phyloP scores from a whole-genome alignment of 2,329 filamentous ascomycete species.

The Trichoderma koningii region DNA sequence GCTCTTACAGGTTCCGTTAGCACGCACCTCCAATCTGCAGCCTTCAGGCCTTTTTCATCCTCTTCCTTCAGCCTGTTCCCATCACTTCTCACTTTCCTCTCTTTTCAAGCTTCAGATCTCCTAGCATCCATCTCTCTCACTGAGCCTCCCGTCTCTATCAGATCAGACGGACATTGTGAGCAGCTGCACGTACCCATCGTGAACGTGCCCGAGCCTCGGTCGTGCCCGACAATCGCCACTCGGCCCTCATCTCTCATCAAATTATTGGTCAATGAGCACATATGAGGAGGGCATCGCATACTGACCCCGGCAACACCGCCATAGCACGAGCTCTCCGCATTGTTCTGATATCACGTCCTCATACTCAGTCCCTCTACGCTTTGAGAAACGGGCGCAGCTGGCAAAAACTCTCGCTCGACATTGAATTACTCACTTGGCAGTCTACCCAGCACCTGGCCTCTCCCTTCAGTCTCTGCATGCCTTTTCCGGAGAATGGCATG shows the following conservation, averaged over 20 bases:
- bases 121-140: no score
- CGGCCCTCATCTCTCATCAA: neutral
- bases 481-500: slow-evolving; percentile 31
- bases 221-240: neutral
- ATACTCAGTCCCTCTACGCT: neutral
- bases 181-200: slow-evolving; percentile 14
- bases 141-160: neutral
- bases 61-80: neutral
- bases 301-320: neutral
- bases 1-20: neutral
- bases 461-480: no score
- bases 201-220: neutral
- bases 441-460: no score
- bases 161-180: slow-evolving; percentile 1
- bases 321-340: neutral
- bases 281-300: neutral
- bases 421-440: neutral
- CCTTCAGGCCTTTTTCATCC: neutral
- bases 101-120: neutral
- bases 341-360: neutral
- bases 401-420: neutral
- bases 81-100: neutral
- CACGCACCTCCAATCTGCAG: neutral
- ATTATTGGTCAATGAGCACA: neutral
- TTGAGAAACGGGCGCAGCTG: neutral